phyloP scores from a whole-genome alignment of 768 basidiomycete species.

The Holtermanniella nyarrowii region DNA sequence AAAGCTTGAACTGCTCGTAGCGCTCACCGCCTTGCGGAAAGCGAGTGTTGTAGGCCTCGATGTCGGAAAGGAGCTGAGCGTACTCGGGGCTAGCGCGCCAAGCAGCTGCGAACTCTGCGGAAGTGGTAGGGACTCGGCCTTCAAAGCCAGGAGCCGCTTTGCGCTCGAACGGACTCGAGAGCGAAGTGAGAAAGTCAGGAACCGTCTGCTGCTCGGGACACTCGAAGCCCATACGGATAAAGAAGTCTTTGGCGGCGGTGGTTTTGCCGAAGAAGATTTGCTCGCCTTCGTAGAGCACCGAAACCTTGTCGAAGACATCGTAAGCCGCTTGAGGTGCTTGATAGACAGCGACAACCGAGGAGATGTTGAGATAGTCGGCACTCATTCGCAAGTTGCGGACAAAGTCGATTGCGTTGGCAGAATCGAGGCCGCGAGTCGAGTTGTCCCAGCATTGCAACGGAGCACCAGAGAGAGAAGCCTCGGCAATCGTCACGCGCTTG shows the following conservation, averaged over 20 bases:
- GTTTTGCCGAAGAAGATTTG: slow-evolving; percentile 44
- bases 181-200: too few relatives aligned
- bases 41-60: too few relatives aligned
- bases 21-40: too few relatives aligned
- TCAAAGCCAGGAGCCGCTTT: too few relatives aligned
- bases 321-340: slow-evolving; percentile 35
- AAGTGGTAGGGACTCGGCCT: too few relatives aligned
- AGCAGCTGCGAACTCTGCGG: too few relatives aligned
- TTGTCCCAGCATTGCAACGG: slow-evolving; percentile 2
- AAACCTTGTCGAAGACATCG: slow-evolving; percentile 42
- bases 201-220: too few relatives aligned
- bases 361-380: slow-evolving; percentile 3
- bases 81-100: too few relatives aligned
- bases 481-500: slow-evolving; percentile 6
- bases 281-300: slow-evolving; percentile 43
- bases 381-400: not conserved
- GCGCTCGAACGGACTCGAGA: too few relatives aligned
- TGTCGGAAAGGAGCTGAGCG: too few relatives aligned
- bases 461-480: slow-evolving; percentile 1
- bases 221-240: slow-evolving; percentile 42
- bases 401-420: slow-evolving; percentile 5
- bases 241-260: slow-evolving; percentile 40
- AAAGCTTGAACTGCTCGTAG: too few relatives aligned
- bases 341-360: slow-evolving; percentile 15
- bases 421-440: slow-evolving; percentile 5